Conservation (phyloP, 805 yeast species). For the Yamadazyma nakazawae region DNA sequence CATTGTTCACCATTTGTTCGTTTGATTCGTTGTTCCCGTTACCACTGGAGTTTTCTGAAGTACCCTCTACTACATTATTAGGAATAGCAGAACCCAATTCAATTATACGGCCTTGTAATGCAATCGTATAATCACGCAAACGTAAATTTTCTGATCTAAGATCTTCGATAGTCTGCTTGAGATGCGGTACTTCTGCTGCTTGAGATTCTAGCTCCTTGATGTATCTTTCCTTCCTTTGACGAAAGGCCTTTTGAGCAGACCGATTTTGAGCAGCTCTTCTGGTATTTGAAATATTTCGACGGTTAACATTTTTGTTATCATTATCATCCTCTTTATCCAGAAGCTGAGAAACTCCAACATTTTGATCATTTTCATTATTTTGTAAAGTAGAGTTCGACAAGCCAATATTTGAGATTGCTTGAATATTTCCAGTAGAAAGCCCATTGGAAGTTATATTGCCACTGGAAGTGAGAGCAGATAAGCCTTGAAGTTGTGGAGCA, state of each 20-base stretch:
- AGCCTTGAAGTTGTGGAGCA: neutral
- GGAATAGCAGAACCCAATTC: conserved; percentile 32
- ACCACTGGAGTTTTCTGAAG: neutral
- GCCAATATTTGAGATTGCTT: neutral
- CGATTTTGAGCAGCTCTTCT: conserved; percentile 92
- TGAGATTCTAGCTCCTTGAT: conserved; percentile 75
- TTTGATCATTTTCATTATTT: neutral
- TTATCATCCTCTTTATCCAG: neutral
- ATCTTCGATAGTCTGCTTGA: conserved; percentile 63
- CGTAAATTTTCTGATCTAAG: conserved; percentile 67
- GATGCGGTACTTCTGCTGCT: conserved; percentile 58
- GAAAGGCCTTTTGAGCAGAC: conserved; percentile 87
- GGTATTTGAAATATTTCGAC: conserved; percentile 52
- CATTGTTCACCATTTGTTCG: neutral
- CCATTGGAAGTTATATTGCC: neutral
- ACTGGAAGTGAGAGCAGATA: neutral
- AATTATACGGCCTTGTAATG: conserved; percentile 64
- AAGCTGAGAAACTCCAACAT: neutral
- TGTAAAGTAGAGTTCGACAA: neutral
- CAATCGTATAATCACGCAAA: conserved; percentile 68
- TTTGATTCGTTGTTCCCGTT: neutral
- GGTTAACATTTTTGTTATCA: neutral
- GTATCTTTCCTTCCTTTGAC: conserved; percentile 78
- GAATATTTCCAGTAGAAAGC: neutral
- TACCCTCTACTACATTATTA: neutral